Conservation (phyloP, 1,284 basidiomycete genomes). For the Cerioporus squamosus region DNA sequence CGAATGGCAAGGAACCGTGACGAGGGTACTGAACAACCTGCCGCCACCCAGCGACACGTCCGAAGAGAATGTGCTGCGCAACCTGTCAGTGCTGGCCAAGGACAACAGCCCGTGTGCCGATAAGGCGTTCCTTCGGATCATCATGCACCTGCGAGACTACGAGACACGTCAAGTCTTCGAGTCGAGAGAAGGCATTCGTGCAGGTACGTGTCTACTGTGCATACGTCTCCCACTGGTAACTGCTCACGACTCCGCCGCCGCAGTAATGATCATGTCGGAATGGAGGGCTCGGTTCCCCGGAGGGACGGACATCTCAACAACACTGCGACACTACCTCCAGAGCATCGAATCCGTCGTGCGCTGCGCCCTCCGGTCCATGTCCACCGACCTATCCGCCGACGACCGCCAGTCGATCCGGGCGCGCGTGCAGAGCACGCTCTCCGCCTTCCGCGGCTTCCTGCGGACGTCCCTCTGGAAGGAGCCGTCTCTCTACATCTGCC, state of each 20-base stretch:
- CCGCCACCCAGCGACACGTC: not conserved
- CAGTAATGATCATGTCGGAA: conserved; percentile 17
- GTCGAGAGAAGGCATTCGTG: not conserved
- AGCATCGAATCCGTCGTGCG: conserved; percentile 12
- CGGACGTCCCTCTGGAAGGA: conserved; percentile 16
- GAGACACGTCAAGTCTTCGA: not conserved
- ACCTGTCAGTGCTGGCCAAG: conserved; percentile 10
- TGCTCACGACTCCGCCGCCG: not conserved
- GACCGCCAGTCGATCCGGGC: conserved; percentile 3
- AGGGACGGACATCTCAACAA: conserved; percentile 10
- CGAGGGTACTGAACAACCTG: conserved; percentile 2
- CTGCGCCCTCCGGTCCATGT: conserved; percentile 7
- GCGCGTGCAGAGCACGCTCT: conserved; percentile 4
- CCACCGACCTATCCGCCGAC: conserved; percentile 1
- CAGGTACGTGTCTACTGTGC: not conserved
- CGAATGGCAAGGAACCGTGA: conserved; percentile 2
- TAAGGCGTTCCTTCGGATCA: conserved; percentile 12
- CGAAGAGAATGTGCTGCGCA: conserved; percentile 5
- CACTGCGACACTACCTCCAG: conserved; percentile 16
- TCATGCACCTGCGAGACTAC: conserved; percentile 13
- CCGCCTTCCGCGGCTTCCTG: conserved; percentile 12
- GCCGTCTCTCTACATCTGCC: conserved; percentile 17
- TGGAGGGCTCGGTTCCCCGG: conserved; percentile 12
- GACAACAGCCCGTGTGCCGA: conserved; percentile 4
- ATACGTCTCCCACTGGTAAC: not conserved